Evolutionary conservation across 2,329 filamentous ascomycete genomes (phyloP).

Genomic region (Arthrobotrys conoides): DNA sequence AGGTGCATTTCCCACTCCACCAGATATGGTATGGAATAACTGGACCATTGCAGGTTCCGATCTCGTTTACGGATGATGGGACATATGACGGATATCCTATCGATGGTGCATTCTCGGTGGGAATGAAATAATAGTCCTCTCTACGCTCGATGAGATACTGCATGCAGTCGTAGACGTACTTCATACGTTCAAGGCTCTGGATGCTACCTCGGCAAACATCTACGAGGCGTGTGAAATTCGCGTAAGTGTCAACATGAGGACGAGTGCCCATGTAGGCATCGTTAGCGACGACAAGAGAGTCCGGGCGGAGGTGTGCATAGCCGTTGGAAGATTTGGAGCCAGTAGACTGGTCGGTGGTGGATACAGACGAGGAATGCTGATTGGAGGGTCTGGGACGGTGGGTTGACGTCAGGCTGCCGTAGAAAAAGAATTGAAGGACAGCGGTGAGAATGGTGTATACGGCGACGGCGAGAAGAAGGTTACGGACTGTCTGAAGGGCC

Average conservation of each 20-base stretch:
- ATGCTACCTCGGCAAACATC: slow-evolving; percentile 72
- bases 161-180: slow-evolving; percentile 71
- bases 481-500: slow-evolving; percentile 53
- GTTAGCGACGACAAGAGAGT: slow-evolving; percentile 69
- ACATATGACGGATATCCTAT: slow-evolving; percentile 66
- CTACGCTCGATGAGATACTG: slow-evolving; percentile 70
- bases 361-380: slow-evolving; percentile 8
- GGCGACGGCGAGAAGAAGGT: slow-evolving; percentile 50
- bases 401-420: slow-evolving; percentile 54
- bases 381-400: slow-evolving; percentile 12
- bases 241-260: slow-evolving; percentile 71
- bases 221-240: slow-evolving; percentile 71
- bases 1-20: slow-evolving; percentile 73
- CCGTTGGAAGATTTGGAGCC: slow-evolving; percentile 67
- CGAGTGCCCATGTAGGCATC: slow-evolving; percentile 72
- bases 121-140: slow-evolving; percentile 70
- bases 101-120: slow-evolving; percentile 64
- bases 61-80: slow-evolving; percentile 66
- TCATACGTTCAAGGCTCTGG: slow-evolving; percentile 72
- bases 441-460: slow-evolving; percentile 51
- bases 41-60: slow-evolving; percentile 72
- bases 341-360: slow-evolving; percentile 59
- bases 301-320: slow-evolving; percentile 71
- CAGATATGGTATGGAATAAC: slow-evolving; percentile 73
- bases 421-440: slow-evolving; percentile 56